A percentile compares a stretch with the other conserved stretches of the same genome.
These are phyloP conservation scores for Pythium myriotylum DNA, from an alignment of 352 stramenopile genomes.

Conservation along the genomic window DNA sequence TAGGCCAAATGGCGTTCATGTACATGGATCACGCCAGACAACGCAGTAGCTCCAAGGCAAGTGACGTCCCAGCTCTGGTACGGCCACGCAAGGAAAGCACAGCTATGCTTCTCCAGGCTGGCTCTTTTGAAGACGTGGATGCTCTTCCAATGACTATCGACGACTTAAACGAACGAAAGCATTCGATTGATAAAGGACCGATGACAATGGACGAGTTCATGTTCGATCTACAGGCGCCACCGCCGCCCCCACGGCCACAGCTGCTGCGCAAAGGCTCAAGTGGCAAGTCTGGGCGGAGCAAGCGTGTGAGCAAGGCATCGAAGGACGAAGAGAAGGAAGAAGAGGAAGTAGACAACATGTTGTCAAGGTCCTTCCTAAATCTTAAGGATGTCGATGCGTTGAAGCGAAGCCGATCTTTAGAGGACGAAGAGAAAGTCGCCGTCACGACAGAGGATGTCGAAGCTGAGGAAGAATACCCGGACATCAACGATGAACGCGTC, in stretches of 20 bases:
- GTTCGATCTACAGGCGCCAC: constrained; percentile 6
- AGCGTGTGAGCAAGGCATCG: constrained; percentile 6
- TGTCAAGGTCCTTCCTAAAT: constrained; percentile 27
- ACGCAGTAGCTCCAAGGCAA: constrained; percentile 21
- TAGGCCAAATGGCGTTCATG: constrained; percentile 22
- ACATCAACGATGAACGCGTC: constrained; percentile 15
- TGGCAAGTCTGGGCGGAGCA: constrained; percentile 17
- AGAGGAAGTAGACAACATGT: constrained; percentile 19
- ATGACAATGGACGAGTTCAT: constrained; percentile 35
- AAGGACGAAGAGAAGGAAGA: constrained; percentile 23
- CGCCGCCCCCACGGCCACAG: constrained; percentile 5
- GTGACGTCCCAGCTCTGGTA: constrained; percentile 8
- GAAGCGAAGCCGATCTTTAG: constrained; percentile 24
- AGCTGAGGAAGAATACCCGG: constrained; percentile 28
- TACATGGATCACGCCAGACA: constrained; percentile 21
- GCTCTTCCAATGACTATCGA: constrained; percentile 26
- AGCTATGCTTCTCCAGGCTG: constrained; percentile 12
- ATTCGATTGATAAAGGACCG: constrained; percentile 19
- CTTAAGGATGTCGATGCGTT: constrained; percentile 30
- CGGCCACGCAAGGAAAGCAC: constrained; percentile 23
- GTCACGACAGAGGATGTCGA: constrained; percentile 21
- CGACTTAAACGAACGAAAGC: constrained; percentile 19
- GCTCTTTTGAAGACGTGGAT: constrained; percentile 26
- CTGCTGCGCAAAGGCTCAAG: constrained; percentile 16
- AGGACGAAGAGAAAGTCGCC: constrained; percentile 27